These are phyloP conservation scores for Pseudocercospora fuligena DNA, from an alignment of 2,329 filamentous ascomycete species.

Conservation along the genomic window DNA sequence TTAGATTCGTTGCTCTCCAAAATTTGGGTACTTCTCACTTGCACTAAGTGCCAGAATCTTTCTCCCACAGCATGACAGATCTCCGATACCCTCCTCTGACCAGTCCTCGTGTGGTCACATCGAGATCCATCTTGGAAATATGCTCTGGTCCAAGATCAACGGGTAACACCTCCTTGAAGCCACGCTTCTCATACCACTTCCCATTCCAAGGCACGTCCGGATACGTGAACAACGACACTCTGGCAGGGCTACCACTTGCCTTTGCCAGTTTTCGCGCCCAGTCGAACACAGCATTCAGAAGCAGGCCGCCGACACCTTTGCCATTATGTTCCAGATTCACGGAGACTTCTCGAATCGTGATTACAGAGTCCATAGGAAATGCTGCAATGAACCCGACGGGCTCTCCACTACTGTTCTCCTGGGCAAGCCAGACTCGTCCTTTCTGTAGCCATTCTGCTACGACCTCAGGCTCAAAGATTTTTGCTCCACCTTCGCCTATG, in stretches of 20 bases:
- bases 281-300: constrained; percentile 20
- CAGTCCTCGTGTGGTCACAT: constrained; percentile 16
- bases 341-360: constrained; percentile 22
- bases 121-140: constrained; percentile 24
- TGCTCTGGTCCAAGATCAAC: constrained; percentile 19
- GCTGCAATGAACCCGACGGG: constrained; percentile 20
- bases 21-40: too few species aligned
- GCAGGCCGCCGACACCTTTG: constrained; percentile 18
- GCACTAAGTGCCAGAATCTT: neutral
- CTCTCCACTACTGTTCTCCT: neutral
- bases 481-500: neutral
- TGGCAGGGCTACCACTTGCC: constrained; percentile 1
- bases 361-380: constrained; percentile 12
- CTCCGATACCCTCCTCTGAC: constrained; percentile 16
- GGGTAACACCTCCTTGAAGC: constrained; percentile 24
- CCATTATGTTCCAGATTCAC: constrained; percentile 14
- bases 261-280: constrained; percentile 17
- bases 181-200: constrained; percentile 24
- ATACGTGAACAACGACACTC: constrained; percentile 24
- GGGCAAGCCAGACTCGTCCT: constrained; percentile 21
- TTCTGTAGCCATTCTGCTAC: constrained; percentile 13
- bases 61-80: constrained; percentile 27
- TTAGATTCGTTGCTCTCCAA: neutral
- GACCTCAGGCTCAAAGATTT: neutral
- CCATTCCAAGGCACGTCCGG: constrained; percentile 27